Percentiles rank a stretch among this genome's conserved stretches.
phyloP scores from a whole-genome alignment of 768 basidiomycete genomes.

The Hemileccinum rubropunctum region DNA sequence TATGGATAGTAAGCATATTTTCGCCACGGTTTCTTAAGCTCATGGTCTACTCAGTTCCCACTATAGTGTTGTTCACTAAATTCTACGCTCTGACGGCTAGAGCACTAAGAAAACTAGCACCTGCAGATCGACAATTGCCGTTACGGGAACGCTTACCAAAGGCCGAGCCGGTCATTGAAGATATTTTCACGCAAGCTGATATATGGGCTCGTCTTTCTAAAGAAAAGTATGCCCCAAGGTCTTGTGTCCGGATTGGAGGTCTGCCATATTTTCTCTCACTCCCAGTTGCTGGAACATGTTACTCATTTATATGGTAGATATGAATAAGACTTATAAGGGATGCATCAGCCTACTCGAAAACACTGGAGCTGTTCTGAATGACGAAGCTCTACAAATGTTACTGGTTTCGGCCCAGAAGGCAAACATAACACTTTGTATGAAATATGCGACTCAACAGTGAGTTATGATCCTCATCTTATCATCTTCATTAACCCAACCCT shows the following conservation, averaged over 20 bases:
- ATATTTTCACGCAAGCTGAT: neutral
- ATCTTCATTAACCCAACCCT: too few species aligned
- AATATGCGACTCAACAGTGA: conserved; percentile 4
- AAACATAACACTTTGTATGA: conserved; percentile 5
- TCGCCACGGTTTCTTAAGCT: neutral
- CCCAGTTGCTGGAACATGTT: too few species aligned
- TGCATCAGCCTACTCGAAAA: neutral
- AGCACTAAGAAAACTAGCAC: neutral
- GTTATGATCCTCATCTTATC: neutral
- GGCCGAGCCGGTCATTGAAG: neutral
- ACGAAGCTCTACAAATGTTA: conserved; percentile 1
- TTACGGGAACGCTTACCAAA: neutral
- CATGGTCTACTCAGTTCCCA: neutral
- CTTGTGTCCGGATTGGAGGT: neutral
- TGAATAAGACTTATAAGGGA: neutral
- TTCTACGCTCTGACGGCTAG: conserved; percentile 3
- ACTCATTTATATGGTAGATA: neutral
- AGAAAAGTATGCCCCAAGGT: neutral
- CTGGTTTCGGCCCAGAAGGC: conserved; percentile 6
- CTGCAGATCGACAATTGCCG: neutral
- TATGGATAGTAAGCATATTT: neutral
- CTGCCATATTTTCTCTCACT: too few species aligned
- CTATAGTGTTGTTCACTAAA: conserved; percentile 10
- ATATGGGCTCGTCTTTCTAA: neutral
- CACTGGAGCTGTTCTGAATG: neutral